These are phyloP conservation scores for Xylaria intraflava DNA, from an alignment of 495 filamentous ascomycete genomes.

Conservation along the genomic window DNA sequence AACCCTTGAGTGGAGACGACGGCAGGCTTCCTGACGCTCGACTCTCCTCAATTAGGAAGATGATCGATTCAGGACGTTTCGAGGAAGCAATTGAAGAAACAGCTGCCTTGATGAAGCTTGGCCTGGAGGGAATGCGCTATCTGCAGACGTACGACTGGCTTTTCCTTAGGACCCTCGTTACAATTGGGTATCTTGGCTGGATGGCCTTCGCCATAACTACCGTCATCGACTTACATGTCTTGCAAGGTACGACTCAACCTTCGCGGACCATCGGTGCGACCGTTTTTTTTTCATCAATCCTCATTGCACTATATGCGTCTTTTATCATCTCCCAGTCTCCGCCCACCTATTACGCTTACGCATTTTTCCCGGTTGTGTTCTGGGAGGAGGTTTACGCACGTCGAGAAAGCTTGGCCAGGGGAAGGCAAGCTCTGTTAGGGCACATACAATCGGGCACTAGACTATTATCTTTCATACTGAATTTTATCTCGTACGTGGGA, in stretches of 20 bases:
- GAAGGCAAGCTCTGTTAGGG: slow-evolving; percentile 60
- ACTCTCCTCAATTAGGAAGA: slow-evolving; percentile 56
- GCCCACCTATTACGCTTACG: slow-evolving; percentile 85
- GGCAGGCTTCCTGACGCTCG: slow-evolving; percentile 60
- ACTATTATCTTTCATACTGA: slow-evolving; percentile 52
- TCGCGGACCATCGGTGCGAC: slow-evolving; percentile 56
- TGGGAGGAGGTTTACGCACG: slow-evolving; percentile 95
- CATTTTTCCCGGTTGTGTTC: slow-evolving; percentile 84
- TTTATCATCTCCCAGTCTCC: slow-evolving; percentile 75
- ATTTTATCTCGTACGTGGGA: slow-evolving; percentile 58
- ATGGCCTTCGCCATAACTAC: slow-evolving; percentile 91
- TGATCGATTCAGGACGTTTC: slow-evolving; percentile 61
- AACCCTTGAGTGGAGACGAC: slow-evolving; percentile 47
- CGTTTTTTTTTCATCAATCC: slow-evolving; percentile 65
- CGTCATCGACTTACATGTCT: slow-evolving; percentile 81
- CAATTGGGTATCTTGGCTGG: slow-evolving; percentile 92
- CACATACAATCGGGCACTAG: slow-evolving; percentile 54
- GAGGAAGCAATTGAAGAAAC: slow-evolving; percentile 71
- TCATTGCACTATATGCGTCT: slow-evolving; percentile 68
- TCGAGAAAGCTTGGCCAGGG: slow-evolving; percentile 60
- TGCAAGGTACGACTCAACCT: slow-evolving; percentile 63
- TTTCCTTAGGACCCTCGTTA: slow-evolving; percentile 89
- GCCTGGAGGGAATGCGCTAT: slow-evolving; percentile 82
- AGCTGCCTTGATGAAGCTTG: slow-evolving; percentile 65
- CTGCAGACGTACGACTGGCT: slow-evolving; percentile 95